Evolutionary conservation across 2,329 filamentous ascomycete species (phyloP).

Genomic region (Falciphora oryzae): DNA sequence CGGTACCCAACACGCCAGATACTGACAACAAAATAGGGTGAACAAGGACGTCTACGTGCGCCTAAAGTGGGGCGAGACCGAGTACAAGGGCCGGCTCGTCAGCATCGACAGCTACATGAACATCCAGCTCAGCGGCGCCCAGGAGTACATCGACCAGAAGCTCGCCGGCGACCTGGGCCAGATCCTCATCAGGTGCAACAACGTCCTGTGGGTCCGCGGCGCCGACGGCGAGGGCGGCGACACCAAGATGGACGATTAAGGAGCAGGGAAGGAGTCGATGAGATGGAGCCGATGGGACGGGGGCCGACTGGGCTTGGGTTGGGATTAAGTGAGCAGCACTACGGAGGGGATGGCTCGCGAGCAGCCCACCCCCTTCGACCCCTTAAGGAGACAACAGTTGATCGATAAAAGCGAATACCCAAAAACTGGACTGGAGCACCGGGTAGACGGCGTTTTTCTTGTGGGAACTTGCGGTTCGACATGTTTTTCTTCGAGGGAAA

Average conservation of each 20-base stretch:
- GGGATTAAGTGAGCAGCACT: too few relatives aligned
- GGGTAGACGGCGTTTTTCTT: neutral
- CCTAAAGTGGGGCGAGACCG: slow-evolving; percentile 96
- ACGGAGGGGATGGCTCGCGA: too few relatives aligned
- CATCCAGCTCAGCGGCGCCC: slow-evolving; percentile 82
- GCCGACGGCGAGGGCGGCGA: slow-evolving; percentile 48
- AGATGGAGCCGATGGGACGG: too few relatives aligned
- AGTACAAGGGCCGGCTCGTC: slow-evolving; percentile 87
- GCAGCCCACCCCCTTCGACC: too few relatives aligned
- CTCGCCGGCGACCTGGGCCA: slow-evolving; percentile 79
- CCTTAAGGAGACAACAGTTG: neutral
- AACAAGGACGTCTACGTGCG: slow-evolving; percentile 87
- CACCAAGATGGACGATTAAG: slow-evolving; percentile 51
- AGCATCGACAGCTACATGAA: slow-evolving; percentile 99
- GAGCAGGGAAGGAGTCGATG: too few relatives aligned
- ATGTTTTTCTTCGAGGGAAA: neutral
- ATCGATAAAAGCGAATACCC: neutral
- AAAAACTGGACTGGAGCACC: neutral
- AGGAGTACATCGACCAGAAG: slow-evolving; percentile 89
- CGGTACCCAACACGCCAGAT: too few relatives aligned
- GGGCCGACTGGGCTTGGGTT: too few relatives aligned
- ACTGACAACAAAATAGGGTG: slow-evolving; percentile 48
- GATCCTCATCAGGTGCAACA: slow-evolving; percentile 78
- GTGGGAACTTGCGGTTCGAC: neutral
- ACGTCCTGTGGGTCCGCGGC: slow-evolving; percentile 85